Evolutionary conservation across 1,139 yeast genomes (phyloP), one percentile per base, ranked within the genome.

Genomic region (Saccharomyces hybrid): DNA sequence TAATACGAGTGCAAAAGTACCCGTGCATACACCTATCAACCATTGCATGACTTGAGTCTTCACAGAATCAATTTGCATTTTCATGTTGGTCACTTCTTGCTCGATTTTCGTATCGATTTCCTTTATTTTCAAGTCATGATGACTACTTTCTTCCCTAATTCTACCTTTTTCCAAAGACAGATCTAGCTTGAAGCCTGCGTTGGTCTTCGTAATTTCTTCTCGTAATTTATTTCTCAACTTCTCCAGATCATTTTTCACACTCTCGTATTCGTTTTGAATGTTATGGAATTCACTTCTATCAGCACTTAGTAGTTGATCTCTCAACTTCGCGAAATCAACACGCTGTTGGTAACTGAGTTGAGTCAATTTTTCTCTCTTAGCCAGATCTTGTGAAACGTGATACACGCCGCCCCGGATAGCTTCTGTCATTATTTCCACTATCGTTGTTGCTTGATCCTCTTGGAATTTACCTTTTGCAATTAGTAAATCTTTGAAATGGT

Each of bases 41-140:
- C 98, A 93, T 72, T 93, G 99, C 83, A 89, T 83, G 52, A 93
- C 97, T 70, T 93, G 97, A 1, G 96, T 88, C 73, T 93, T 91
- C 42, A 93, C 96, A 48, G 88, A 83, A 66, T 91, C 96, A 60
- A 93, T 90, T 71, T 91, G 96, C 78, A 91, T 88, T 70, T 88
- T 91, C 81, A 93, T 88, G 68, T 93, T 91, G 50, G 95, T 87
- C 42, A 93, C 86, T 66, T 93, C 99, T 71, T 93, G 96, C 68
- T 93, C 98, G 57, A 93, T 91, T 62, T 96, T 78, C 3, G 97
- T 89, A 65, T 90, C 95, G 1, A 96, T 90, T 66, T 93, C 99
- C 67, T 90, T 95, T 60, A 93, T 89, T 69, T 90, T 89, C 72
- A 89, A 81, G 68, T 93, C 97, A 69, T 91, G 96, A 55, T 84